Evolutionary conservation across 306 rosid genomes (phyloP).

Genomic region (Ormosia semicastrata): DNA sequence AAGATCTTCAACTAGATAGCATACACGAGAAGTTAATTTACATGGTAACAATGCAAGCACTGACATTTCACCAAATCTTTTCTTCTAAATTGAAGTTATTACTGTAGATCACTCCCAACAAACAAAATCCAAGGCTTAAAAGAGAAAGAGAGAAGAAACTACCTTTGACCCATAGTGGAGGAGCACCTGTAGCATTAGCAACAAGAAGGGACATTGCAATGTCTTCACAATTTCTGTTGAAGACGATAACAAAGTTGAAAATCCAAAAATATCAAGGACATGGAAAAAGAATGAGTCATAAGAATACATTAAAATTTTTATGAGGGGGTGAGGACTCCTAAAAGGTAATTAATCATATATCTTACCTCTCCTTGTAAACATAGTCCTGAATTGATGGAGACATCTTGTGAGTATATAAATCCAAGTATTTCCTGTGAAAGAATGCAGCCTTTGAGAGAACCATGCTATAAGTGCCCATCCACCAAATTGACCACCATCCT

Average conservation of each 20-base stretch:
- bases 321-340: not conserved
- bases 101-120: not conserved
- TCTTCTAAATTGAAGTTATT: slow-evolving; percentile 3
- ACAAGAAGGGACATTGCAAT: slow-evolving; percentile 63
- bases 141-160: not conserved
- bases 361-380: slow-evolving; percentile 46
- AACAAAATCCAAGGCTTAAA: not conserved
- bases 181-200: slow-evolving; percentile 52
- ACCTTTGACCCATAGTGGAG: slow-evolving; percentile 71
- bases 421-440: slow-evolving; percentile 60
- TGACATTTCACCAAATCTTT: not conserved
- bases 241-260: not conserved
- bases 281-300: not conserved
- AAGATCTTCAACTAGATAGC: not conserved
- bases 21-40: not conserved
- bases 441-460: slow-evolving; percentile 66
- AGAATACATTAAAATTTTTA: not conserved
- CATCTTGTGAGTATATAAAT: slow-evolving; percentile 44
- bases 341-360: slow-evolving; percentile 13
- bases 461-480: slow-evolving; percentile 65
- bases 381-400: slow-evolving; percentile 47
- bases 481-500: slow-evolving; percentile 78
- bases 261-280: not conserved
- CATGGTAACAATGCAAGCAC: not conserved
- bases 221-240: slow-evolving; percentile 56